A percentile compares a stretch with the other conserved stretches of the same genome.
These are phyloP conservation scores for Hypomyces perniciosus DNA, from an alignment of 2,329 filamentous ascomycete genomes.

Conservation along the genomic window DNA sequence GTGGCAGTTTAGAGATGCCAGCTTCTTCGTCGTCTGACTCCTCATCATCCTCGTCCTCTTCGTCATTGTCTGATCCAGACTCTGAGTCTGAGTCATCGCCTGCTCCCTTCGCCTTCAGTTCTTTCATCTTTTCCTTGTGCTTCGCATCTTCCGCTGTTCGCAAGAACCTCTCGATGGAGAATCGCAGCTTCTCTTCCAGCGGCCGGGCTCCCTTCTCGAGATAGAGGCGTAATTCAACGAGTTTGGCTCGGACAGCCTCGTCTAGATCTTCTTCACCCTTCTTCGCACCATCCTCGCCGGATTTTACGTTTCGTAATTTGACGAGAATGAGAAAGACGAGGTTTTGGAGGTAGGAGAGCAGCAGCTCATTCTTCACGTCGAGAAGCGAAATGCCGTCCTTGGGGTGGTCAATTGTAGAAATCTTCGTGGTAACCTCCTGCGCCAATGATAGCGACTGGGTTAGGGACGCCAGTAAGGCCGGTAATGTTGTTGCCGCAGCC, in stretches of 20 bases:
- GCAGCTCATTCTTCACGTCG: conserved; percentile 93
- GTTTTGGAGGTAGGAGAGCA: conserved; percentile 92
- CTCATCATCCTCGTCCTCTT: conserved; percentile 33
- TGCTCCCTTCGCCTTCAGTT: conserved; percentile 22
- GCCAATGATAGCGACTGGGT: conserved; percentile 56
- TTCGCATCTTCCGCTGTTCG: conserved; percentile 75
- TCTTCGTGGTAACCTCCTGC: conserved; percentile 59
- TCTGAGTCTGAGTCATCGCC: conserved; percentile 20
- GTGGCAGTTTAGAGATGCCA: conserved; percentile 9
- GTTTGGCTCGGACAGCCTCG: conserved; percentile 67
- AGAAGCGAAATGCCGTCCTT: conserved; percentile 88
- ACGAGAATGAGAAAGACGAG: conserved; percentile 81
- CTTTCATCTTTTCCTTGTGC: conserved; percentile 34
- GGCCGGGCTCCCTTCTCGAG: conserved; percentile 89
- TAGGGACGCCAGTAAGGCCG: conserved; percentile 47
- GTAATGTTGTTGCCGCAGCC: conserved; percentile 44
- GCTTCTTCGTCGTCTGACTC: conserved; percentile 23
- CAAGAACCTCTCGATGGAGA: conserved; percentile 92
- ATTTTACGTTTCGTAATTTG: conserved; percentile 59
- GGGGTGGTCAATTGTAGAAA: conserved; percentile 61
- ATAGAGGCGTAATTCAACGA: conserved; percentile 88
- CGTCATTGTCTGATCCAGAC: conserved; percentile 27
- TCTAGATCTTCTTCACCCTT: conserved; percentile 46
- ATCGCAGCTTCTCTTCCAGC: conserved; percentile 82
- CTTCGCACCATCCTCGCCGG: conserved; percentile 20